These are phyloP conservation scores for Coix lacrymajobi DNA, from an alignment of 176 grass and related monocot species.

Conservation along the genomic window DNA sequence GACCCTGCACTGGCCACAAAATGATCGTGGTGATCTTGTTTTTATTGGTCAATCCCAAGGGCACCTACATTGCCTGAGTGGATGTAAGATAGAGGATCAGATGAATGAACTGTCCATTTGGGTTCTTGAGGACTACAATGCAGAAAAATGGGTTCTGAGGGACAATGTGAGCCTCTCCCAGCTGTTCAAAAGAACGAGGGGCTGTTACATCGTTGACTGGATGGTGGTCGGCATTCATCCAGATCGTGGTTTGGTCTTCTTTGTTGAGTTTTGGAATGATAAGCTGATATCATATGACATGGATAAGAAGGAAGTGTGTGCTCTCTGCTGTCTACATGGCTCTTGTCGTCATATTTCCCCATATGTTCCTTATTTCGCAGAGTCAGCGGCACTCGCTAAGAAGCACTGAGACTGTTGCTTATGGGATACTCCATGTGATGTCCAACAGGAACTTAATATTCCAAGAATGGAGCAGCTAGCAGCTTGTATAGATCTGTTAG, in stretches of 20 bases:
- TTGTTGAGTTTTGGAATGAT: not conserved
- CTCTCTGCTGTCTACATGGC: not conserved
- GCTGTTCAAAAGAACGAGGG: not conserved
- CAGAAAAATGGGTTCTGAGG: not conserved
- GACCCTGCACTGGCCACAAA: not conserved
- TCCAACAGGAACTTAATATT: not conserved
- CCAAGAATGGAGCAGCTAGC: not conserved
- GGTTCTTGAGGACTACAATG: not conserved
- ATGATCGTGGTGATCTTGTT: not conserved
- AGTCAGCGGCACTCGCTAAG: not conserved
- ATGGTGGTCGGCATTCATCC: not conserved
- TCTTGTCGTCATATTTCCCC: not conserved
- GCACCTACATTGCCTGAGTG: not conserved
- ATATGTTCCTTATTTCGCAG: not conserved
- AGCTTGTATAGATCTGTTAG: not conserved
- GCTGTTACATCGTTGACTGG: accelerated
- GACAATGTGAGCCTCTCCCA: not conserved
- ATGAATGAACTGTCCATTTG: not conserved
- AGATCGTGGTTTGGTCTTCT: conserved; percentile 3
- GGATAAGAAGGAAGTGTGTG: not conserved
- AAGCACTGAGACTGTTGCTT: not conserved
- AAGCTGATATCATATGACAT: conserved; percentile 7
- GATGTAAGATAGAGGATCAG: too few species aligned
- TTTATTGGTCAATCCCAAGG: not conserved
- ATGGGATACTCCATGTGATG: not conserved